These are phyloP conservation scores for Elaphomyces granulatus DNA, from an alignment of 495 filamentous ascomycete species.

Conservation along the genomic window DNA sequence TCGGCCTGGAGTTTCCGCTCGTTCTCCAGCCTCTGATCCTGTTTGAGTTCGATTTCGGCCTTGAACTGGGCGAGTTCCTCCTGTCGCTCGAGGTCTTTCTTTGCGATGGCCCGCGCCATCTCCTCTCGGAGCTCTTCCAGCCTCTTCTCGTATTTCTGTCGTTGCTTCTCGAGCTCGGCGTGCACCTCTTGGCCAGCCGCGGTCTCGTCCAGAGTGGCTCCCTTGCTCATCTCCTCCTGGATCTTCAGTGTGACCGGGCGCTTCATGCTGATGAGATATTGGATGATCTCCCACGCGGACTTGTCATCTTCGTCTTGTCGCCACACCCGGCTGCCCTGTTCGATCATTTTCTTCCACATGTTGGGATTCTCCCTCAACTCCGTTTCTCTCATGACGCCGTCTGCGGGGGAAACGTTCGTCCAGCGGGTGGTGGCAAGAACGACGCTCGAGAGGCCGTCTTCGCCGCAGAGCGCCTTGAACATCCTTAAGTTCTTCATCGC, in stretches of 20 bases:
- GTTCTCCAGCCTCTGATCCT: too few species aligned
- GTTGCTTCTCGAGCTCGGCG: too few species aligned
- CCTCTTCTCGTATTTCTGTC: too few species aligned
- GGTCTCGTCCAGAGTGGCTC: slow-evolving; percentile 20
- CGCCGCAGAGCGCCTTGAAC: slow-evolving; percentile 5
- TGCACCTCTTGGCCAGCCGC: slow-evolving; percentile 20
- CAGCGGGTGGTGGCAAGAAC: slow-evolving; percentile 27
- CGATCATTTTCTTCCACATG: slow-evolving; percentile 29
- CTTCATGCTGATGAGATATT: slow-evolving; percentile 17
- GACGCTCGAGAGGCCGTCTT: slow-evolving; percentile 14
- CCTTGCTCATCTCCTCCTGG: slow-evolving; percentile 23
- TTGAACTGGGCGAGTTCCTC: too few species aligned
- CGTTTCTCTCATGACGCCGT: slow-evolving; percentile 18
- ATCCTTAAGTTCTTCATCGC: slow-evolving; percentile 7
- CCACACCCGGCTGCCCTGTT: slow-evolving; percentile 11
- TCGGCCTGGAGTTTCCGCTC: too few species aligned
- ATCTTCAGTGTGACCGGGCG: slow-evolving; percentile 11
- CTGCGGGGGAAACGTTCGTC: slow-evolving; percentile 11
- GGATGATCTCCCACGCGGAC: slow-evolving; percentile 20
- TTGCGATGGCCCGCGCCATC: too few species aligned
- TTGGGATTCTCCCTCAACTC: slow-evolving; percentile 20
- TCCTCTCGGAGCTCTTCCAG: too few species aligned
- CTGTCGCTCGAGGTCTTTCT: too few species aligned
- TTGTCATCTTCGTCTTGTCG: slow-evolving; percentile 15
- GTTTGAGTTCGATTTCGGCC: too few species aligned